Evolutionary conservation across 2,329 filamentous ascomycete species (phyloP), one percentile per base, ranked within the genome.

Genomic region (Penicillium sp.): DNA sequence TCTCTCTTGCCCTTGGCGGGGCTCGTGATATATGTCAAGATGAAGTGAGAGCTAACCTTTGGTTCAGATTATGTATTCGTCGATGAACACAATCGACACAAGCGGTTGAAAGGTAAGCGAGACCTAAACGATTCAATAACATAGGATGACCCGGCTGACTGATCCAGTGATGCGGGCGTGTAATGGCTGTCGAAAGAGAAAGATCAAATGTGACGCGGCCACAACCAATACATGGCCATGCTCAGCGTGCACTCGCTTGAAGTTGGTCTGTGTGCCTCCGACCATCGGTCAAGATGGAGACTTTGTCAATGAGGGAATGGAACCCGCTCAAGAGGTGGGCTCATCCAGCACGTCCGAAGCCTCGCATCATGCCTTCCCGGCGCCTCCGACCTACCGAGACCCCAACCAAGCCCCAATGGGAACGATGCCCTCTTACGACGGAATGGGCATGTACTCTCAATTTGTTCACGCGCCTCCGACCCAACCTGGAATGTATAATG

Each of bases 141-240:
- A 6, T 16, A 3, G 14, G 60, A 46, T 52, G 11, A 14, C 37
- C 16, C 39, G 40, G 36, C 49, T 64, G 51, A 63, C 54, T 58
- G 44, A 65, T 65, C 43, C 63, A 96, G 94, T 97, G 54, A 97
- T 96, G 92, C 89, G 95, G 81, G 95, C 94, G 57, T 98, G 94
- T 76, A 94, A 97, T 79, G 94, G 94, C 60, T 98, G 94, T 73
- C 86, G 94, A 62, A 89, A 92, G 77, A 87, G 94, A 71, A 99
- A 99, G 78, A 99, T 99, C 74, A 96, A 96, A 77, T 99, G 94
- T 79, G 95, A 98, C 79, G 92, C 94, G 54, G 94, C 94, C 19
- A 96, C 94, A 14, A 97, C 93, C 41, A 97, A 98, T 75, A 92
- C 92, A 39, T 98, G 95, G 94, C 95, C 95, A 31, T 98, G 94